Evolutionary conservation across 169 alveolate genomes (phyloP), one percentile per base, ranked within the genome.

Genomic region (Plasmodium ovale): DNA sequence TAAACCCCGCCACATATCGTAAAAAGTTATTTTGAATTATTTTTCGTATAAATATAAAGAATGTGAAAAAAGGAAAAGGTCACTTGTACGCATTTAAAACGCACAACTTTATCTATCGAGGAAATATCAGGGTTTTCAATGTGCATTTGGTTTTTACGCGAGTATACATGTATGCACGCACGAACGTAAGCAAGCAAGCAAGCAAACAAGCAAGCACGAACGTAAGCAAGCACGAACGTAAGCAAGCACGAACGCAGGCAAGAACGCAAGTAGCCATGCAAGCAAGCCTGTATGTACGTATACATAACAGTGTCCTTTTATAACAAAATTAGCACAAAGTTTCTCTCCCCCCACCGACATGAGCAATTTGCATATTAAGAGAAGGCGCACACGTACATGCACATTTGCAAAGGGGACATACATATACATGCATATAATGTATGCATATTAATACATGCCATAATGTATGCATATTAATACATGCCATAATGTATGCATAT

Each of bases 381-480:
- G n/a, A n/a, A n/a, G n/a, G n/a, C n/a, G n/a, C 21, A n/a, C n/a
- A 51, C 60, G n/a, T 7, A 51, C n/a, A 51, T 51, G 60, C 21
- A 10, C n/a, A 51, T 51, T 6, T 51, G 19, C n/a, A 6, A 58
- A 21, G 23, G 4, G 60, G 6, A 51, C 3, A 74, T 49, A 37
- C 68, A 74, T 54, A 25, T 65, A 62, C 64, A 59, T 47, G 65
- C n/a, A n/a, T n/a, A n/a, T n/a, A n/a, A n/a, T 54, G 31, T 74
- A 53, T 65, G 23, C 33, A 60, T 35, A 47, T 72, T 7, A n/a
- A 60, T 44, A 72, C 25, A 16, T 33, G 31, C 23, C 21, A 16
- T 70, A 72, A 56, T 56, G 56, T 5, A 44, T 64, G 35, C 56
- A 60, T 56, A 54, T 72, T n/a, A 29, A 72, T 47, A 31, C 37